These are phyloP conservation scores for Fragaria ananassa DNA, from an alignment of 306 rosid genomes.

Conservation along the genomic window DNA sequence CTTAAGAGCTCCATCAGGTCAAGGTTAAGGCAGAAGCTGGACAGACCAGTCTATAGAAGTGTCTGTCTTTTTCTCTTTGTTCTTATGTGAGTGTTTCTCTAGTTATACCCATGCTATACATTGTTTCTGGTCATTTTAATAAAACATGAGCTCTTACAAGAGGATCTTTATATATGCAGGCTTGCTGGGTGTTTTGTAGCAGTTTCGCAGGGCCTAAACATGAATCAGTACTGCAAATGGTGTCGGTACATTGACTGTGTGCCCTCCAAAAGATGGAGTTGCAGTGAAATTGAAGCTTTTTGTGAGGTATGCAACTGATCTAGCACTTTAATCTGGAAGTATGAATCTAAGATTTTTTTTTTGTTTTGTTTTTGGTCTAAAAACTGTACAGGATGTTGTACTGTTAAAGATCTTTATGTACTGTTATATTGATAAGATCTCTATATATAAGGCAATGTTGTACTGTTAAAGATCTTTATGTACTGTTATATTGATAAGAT, in stretches of 20 bases:
- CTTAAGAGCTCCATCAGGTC: slow-evolving; percentile 43
- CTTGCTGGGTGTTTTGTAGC: slow-evolving; percentile 70
- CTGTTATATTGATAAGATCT: too few relatives aligned
- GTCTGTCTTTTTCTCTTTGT: slow-evolving; percentile 56
- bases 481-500: too few relatives aligned
- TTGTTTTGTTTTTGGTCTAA: too few relatives aligned
- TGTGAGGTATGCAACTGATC: slow-evolving; percentile 63
- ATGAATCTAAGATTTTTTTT: too few relatives aligned
- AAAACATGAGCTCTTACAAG: slow-evolving; percentile 27
- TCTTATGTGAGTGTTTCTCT: slow-evolving; percentile 53
- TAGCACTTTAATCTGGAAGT: not conserved
- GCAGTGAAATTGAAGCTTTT: slow-evolving; percentile 47
- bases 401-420: too few relatives aligned
- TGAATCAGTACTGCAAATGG: slow-evolving; percentile 77
- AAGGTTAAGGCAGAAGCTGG: slow-evolving; percentile 57
- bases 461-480: too few relatives aligned
- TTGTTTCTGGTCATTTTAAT: slow-evolving; percentile 19
- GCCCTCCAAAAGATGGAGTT: slow-evolving; percentile 73
- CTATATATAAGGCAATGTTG: too few relatives aligned
- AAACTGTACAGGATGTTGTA: too few relatives aligned
- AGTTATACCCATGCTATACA: slow-evolving; percentile 10
- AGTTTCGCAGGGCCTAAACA: slow-evolving; percentile 56
- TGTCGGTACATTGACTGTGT: slow-evolving; percentile 72
- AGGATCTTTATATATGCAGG: slow-evolving; percentile 47
- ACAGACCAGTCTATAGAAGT: slow-evolving; percentile 60